Evolutionary conservation across 441 rosid genomes (phyloP).

Genomic region (Gossypium davidsonii): DNA sequence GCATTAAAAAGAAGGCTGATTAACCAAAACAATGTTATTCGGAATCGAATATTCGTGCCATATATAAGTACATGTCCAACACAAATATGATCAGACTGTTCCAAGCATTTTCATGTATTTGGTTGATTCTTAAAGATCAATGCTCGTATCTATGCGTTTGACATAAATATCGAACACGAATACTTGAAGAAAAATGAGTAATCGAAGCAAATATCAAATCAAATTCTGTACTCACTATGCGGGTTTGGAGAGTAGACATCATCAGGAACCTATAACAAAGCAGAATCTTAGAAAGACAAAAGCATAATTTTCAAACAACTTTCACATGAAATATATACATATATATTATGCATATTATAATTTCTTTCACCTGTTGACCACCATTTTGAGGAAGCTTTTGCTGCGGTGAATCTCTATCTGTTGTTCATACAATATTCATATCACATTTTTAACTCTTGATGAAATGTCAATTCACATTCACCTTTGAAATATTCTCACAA

Average conservation of each 20-base stretch:
- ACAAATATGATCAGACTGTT: too few relatives aligned
- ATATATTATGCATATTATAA: not conserved
- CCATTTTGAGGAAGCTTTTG: constrained; percentile 56
- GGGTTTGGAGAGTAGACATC: constrained; percentile 7
- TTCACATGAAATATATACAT: not conserved
- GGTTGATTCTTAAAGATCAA: not conserved
- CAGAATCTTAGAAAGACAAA: constrained; percentile 11
- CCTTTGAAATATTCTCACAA: too few relatives aligned
- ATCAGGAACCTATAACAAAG: constrained; percentile 8
- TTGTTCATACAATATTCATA: constrained; percentile 28
- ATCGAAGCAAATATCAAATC: constrained; percentile 12
- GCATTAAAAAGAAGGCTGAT: constrained; percentile 7
- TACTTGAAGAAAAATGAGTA: not conserved
- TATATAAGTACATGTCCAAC: too few relatives aligned
- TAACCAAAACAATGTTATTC: constrained; percentile 4
- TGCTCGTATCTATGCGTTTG: not conserved
- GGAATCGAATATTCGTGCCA: not conserved
- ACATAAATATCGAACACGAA: not conserved
- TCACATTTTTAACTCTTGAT: too few relatives aligned
- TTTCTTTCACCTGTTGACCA: constrained; percentile 67
- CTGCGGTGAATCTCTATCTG: constrained; percentile 85
- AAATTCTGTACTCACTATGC: constrained; percentile 27
- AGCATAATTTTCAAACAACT: not conserved
- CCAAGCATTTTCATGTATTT: not conserved
- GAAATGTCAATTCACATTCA: too few relatives aligned